Base-by-base conservation (phyloP, 768 basidiomycete species). In the Mycena polygramma region DNA sequence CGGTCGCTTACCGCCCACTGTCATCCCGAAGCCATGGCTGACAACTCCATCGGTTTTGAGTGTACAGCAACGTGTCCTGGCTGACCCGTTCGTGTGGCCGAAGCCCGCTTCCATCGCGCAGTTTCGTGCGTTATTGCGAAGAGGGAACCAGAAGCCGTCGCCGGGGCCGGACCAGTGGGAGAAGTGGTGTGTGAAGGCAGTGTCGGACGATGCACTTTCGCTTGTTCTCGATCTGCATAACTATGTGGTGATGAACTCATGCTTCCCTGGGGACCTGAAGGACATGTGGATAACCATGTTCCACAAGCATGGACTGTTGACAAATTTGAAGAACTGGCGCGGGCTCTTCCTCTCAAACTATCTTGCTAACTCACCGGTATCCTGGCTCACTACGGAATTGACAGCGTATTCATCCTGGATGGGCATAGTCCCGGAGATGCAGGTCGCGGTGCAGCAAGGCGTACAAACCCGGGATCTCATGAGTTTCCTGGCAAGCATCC, bases 1-100 rank as follows among this genome's bases (percentile, higher is more conserved):
- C 57, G 30, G 63, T 1, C 64, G 46, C 14, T 19, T 43, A 2
- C 54, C 58, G 2, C 65, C 69, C 4, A 75, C 75, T 0, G 7
- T 48, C 11, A 66, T 70, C 24, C 57, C 57, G 0, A 80, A 80
- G 39, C 78, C 76, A 1, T 81, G 77, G 78, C 35, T 80, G 39
- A 66, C 55, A 0, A 75, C 78, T 0, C 74, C 19, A 3, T 57
- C 57, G 3, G 64, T 66, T 8, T 19, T 64, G 1, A 43, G 19
- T 3, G 41, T 57, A n/a, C 51, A 62, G 37, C 48, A 39, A 36
- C 49, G 37, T 2, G 35, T 62, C 30, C 4, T n/a, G 7, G 17
- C 5, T 6, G 46, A 49, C 36, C 60, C 60, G 36, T 62, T 62
- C 48, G 11, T 22, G 1, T 62, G 60, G 60, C 60, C 60, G 13